Conservation (phyloP, 805 yeast species). For the Wickerhamomyces chaumierensis region DNA sequence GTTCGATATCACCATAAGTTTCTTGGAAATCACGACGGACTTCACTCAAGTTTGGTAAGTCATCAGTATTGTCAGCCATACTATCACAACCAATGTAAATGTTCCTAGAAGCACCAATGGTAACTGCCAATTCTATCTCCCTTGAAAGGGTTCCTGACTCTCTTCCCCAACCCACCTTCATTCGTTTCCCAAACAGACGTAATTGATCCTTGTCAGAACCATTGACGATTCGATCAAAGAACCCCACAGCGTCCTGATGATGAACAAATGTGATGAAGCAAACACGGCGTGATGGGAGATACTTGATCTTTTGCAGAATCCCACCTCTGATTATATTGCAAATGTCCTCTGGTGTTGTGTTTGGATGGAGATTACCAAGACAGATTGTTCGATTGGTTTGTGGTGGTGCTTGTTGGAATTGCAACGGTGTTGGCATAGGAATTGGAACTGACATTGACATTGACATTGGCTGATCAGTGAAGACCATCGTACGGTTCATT, state of each 20-base stretch:
- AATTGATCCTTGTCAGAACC: conserved; percentile 40
- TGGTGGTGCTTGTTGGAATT: neutral
- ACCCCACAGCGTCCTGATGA: conserved; percentile 46
- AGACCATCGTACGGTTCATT: no score
- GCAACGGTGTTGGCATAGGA: neutral
- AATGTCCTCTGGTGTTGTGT: conserved; percentile 58
- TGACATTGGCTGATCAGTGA: conserved; percentile 57
- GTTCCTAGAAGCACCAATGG: conserved; percentile 69
- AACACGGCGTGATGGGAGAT: conserved; percentile 38
- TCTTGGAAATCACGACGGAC: conserved; percentile 47
- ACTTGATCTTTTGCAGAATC: conserved; percentile 47
- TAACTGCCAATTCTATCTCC: conserved; percentile 48
- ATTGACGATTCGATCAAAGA: conserved; percentile 46
- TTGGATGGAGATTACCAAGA: conserved; percentile 54
- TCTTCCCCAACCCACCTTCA: conserved; percentile 62
- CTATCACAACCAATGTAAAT: conserved; percentile 75
- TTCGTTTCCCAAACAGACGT: conserved; percentile 48
- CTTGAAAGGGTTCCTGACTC: conserved; percentile 53
- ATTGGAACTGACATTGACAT: neutral
- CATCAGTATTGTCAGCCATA: no score
- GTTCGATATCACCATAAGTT: conserved; percentile 61
- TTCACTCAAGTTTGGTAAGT: conserved; percentile 36
- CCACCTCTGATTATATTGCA: conserved; percentile 76
- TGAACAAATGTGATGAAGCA: conserved; percentile 64
- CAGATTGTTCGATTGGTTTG: conserved; percentile 55